These are phyloP conservation scores for Lachnum nothofagi DNA, from an alignment of 2,329 filamentous ascomycete species.

Conservation along the genomic window DNA sequence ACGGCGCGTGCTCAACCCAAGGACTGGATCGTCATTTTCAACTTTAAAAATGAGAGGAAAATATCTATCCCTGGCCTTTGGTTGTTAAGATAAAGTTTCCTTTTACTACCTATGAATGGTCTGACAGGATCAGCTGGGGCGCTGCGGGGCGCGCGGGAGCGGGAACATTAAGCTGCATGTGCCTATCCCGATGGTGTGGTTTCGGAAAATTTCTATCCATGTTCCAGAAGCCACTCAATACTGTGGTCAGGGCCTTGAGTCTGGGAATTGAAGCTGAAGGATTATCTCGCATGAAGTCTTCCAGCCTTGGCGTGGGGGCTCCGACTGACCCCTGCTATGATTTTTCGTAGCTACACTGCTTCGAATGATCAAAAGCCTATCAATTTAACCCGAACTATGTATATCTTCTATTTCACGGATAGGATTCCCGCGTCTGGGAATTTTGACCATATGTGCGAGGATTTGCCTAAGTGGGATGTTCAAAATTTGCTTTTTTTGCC, in stretches of 20 bases:
- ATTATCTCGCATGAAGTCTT: background rate
- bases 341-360: too few relatives aligned
- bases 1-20: too few relatives aligned
- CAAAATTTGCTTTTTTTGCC: background rate
- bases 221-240: background rate
- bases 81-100: too few relatives aligned
- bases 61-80: too few relatives aligned
- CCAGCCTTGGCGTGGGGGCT: background rate
- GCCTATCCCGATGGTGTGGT: background rate
- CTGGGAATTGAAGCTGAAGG: background rate
- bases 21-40: too few relatives aligned
- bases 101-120: too few relatives aligned
- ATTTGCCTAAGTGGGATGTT: background rate
- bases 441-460: background rate
- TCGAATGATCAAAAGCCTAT: too few relatives aligned
- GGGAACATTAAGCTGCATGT: background rate
- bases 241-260: background rate
- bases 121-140: too few relatives aligned
- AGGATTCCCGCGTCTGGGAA: background rate
- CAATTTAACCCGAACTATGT: background rate
- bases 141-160: background rate
- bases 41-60: too few relatives aligned
- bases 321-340: too few relatives aligned
- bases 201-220: background rate
- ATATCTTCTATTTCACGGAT: background rate